phyloP scores from a whole-genome alignment of 2,329 filamentous ascomycete genomes.

The Arthrobotrys conoides region DNA sequence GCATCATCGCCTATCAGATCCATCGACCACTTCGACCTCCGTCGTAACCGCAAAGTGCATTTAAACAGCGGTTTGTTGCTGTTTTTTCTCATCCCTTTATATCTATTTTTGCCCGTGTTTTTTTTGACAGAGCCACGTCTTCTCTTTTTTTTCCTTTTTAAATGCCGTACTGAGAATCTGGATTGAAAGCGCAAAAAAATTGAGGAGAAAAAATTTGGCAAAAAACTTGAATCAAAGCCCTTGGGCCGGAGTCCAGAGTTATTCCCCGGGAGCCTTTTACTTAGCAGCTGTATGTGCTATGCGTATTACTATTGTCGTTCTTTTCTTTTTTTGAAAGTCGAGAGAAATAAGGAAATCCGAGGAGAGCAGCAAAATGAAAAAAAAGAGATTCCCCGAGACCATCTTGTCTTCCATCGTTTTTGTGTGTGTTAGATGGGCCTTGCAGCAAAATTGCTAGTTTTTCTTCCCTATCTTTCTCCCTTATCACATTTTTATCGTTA shows the following conservation, averaged over 20 bases:
- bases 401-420: conserved; percentile 15
- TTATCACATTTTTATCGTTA: neutral
- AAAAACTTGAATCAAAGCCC: conserved; percentile 15
- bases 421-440: conserved; percentile 2
- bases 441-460: neutral
- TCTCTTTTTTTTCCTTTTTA: neutral
- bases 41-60: conserved; percentile 33
- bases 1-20: conserved; percentile 5
- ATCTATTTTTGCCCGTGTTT: neutral
- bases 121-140: conserved; percentile 14
- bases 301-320: conserved; percentile 17
- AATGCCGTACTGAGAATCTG: conserved; percentile 24
- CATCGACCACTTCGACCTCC: conserved; percentile 11
- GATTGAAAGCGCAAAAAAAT: conserved; percentile 30
- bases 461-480: neutral
- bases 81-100: neutral
- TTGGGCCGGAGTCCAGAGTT: conserved; percentile 36
- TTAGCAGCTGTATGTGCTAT: conserved; percentile 21
- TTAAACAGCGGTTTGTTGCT: conserved; percentile 47
- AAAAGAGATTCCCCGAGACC: conserved; percentile 24
- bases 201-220: conserved; percentile 17
- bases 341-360: neutral
- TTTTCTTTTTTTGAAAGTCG: neutral
- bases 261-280: conserved; percentile 21
- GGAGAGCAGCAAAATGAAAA: neutral